Percentiles rank a stretch among this genome's conserved stretches.
These are phyloP conservation scores for Hyphochytrium catenoides DNA, from an alignment of 352 stramenopile genomes.

Conservation along the genomic window DNA sequence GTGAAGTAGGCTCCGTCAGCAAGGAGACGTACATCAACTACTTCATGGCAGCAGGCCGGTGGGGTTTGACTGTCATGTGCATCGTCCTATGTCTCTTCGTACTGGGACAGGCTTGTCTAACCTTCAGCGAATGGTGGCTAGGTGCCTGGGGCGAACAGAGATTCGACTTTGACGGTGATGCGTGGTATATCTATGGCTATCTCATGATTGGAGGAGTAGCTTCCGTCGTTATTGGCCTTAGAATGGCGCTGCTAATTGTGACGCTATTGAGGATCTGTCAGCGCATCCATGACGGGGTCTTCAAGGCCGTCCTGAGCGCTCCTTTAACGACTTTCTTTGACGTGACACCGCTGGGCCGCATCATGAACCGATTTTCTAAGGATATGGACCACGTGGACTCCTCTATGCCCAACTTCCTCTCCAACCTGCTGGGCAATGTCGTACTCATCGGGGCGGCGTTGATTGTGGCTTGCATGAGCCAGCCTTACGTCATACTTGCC, in stretches of 20 bases:
- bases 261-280: no score
- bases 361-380: conserved; percentile 49
- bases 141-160: no score
- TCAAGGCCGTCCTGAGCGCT: conserved; percentile 1
- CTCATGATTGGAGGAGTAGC: no score
- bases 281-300: conserved; percentile 2
- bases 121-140: conserved; percentile 5
- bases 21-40: conserved; percentile 31
- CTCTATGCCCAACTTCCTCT: conserved; percentile 22
- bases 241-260: no score
- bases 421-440: conserved; percentile 20
- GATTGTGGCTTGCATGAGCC: conserved; percentile 1
- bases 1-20: conserved; percentile 23
- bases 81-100: conserved; percentile 3
- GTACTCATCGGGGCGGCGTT: conserved; percentile 15
- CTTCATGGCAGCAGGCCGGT: conserved; percentile 7
- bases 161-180: no score
- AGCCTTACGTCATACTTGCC: conserved; percentile 1
- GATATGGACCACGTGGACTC: conserved; percentile 39
- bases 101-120: conserved; percentile 1
- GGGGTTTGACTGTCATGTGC: not conserved
- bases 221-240: no score
- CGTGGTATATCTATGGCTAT: no score
- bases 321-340: conserved; percentile 18
- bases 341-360: conserved; percentile 27